phyloP scores from a whole-genome alignment of 352 stramenopile genomes.

The Pseudoperonospora humuli region DNA sequence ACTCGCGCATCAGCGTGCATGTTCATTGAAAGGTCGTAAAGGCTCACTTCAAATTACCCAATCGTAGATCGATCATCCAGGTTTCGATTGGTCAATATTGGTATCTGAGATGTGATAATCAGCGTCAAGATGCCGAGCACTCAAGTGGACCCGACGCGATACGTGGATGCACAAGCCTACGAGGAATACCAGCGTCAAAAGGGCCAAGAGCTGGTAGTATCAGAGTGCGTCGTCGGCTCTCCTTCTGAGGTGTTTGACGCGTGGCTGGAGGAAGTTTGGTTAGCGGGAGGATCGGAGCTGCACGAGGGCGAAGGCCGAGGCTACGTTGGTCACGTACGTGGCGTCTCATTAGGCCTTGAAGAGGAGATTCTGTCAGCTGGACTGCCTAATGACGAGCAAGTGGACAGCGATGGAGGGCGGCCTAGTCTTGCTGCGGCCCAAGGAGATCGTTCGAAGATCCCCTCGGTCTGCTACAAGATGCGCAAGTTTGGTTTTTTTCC shows the following conservation, averaged over 20 bases:
- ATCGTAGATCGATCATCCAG: not conserved
- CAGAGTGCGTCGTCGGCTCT: slow-evolving; percentile 36
- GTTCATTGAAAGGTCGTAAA: too few relatives aligned
- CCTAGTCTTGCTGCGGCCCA: slow-evolving; percentile 17
- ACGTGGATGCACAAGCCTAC: slow-evolving; percentile 32
- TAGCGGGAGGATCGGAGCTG: slow-evolving; percentile 26
- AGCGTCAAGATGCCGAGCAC: slow-evolving; percentile 11
- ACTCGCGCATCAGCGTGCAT: too few relatives aligned
- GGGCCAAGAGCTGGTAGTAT: slow-evolving; percentile 56
- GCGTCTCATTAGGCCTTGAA: slow-evolving; percentile 39
- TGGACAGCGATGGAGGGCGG: slow-evolving; percentile 24
- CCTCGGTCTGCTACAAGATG: slow-evolving; percentile 46
- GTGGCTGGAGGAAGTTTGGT: slow-evolving; percentile 53
- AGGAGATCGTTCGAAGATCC: slow-evolving; percentile 29
- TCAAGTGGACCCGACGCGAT: slow-evolving; percentile 24
- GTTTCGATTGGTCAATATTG: slow-evolving; percentile 17
- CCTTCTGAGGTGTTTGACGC: slow-evolving; percentile 53
- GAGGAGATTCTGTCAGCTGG: slow-evolving; percentile 63
- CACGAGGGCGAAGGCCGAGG: slow-evolving; percentile 43
- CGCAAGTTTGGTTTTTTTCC: slow-evolving; percentile 42
- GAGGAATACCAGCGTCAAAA: slow-evolving; percentile 38
- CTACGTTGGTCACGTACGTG: slow-evolving; percentile 43
- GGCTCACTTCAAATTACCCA: too few relatives aligned
- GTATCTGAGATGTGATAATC: slow-evolving; percentile 1
- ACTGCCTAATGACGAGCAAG: slow-evolving; percentile 14